Base-by-base conservation (phyloP, 2,329 filamentous ascomycete species). In the Onygenales sp. region DNA sequence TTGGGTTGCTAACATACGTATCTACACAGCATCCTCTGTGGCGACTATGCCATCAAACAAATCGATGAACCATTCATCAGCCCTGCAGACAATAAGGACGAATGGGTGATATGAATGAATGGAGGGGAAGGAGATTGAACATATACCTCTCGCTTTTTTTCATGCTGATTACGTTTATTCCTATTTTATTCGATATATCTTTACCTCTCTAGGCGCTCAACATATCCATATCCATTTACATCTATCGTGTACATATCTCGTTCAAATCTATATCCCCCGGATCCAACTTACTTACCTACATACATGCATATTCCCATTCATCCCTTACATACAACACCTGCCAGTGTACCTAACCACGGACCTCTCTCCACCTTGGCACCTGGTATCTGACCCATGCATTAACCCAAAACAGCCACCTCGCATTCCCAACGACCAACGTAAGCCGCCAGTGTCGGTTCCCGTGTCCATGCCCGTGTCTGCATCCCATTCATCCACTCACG, bases 61-160 rank as follows among this genome's bases (percentile, higher is more conserved):
- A 89, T 98, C 55, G 89, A 96, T 63, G 89, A 95, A 73, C 91
- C 93, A 0, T 97, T 98, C 66, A 82, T 97, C 54, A 81, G 79
- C 38, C 73, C 78, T 4, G 78, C 79, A 21, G 92, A 96, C 63
- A 80, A 91, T 66, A 75, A 75, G 58, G 82, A 84, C 53, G 90
- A 95, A 64, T 98, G 93, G 93, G 84, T 82, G 50, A 69, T 86
- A 57, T 86, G 33, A 46, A 42, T 14, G 0, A 33, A 13, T 21
- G 21, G 21, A 27, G 5, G 5, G 21, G 21, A 27, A 27, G 21
- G 21, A 27, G 21, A 27, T 27, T 27, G 21, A 27, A 27, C 21
- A 27, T 27, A 27, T 27, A 27, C 21, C 21, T 27, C 3, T 27
- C 5, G 21, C 21, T 27, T 27, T 27, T 27, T 27, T 27, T 27